Percentiles rank a stretch among this genome's conserved stretches.
These are phyloP conservation scores for Paecilomyces niveus DNA, from an alignment of 2,329 filamentous ascomycete species.

Conservation along the genomic window DNA sequence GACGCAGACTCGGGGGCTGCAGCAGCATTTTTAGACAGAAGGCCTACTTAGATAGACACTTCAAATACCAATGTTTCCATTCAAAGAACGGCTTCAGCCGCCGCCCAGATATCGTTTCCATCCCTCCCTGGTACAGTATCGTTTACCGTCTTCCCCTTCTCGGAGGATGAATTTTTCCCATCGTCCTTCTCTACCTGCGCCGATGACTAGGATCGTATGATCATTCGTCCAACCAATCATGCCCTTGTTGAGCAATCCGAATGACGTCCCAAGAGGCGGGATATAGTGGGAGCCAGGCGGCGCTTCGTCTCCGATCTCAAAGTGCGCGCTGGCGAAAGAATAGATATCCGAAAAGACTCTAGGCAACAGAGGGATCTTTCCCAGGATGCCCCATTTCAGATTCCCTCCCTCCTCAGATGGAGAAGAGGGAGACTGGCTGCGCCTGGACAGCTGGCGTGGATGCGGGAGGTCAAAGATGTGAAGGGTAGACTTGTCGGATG, in stretches of 20 bases:
- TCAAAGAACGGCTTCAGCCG: conserved; percentile 12
- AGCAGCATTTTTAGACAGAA: not conserved
- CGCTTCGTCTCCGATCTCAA: conserved; percentile 74
- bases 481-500: conserved; percentile 91
- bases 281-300: conserved; percentile 33
- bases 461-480: conserved; percentile 82
- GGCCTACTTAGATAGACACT: conserved; percentile 5
- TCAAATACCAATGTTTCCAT: not conserved
- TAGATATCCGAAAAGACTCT: conserved; percentile 84
- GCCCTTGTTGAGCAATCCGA: conserved; percentile 65
- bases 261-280: conserved; percentile 46
- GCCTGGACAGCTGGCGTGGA: conserved; percentile 24
- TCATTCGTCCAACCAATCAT: conserved; percentile 79
- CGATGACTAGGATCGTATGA: conserved; percentile 65
- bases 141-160: conserved; percentile 61
- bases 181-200: conserved; percentile 69
- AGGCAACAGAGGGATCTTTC: conserved; percentile 77
- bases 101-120: conserved; percentile 71
- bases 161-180: conserved; percentile 82
- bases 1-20: not conserved
- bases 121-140: conserved; percentile 62
- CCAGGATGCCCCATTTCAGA: conserved; percentile 79
- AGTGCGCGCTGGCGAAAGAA: conserved; percentile 72
- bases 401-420: conserved; percentile 43
- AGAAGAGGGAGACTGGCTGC: conserved; percentile 27